Evolutionary conservation across 129 eudicot species (phyloP).

Genomic region (Mikania micrantha): DNA sequence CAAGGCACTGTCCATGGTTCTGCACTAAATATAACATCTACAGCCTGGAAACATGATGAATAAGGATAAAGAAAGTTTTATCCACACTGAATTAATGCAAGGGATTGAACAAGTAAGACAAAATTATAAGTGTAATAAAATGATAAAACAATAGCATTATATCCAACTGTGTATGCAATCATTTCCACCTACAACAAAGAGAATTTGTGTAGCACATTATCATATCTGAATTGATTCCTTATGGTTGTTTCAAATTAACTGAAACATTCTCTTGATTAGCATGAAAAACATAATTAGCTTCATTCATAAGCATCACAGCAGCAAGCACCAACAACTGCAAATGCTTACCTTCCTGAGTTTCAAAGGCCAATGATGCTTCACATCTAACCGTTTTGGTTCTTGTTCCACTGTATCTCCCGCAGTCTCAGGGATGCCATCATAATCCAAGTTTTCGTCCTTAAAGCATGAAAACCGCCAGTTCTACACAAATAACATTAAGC

Average conservation of each 20-base stretch:
- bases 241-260: background rate
- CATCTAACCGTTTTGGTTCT: slow-evolving; percentile 26
- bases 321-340: background rate
- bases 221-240: background rate
- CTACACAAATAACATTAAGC: slow-evolving; percentile 22
- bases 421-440: background rate
- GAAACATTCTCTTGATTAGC: background rate
- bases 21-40: slow-evolving; percentile 30
- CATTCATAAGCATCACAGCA: background rate
- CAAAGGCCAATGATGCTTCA: slow-evolving; percentile 28
- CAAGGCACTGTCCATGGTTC: slow-evolving; percentile 61
- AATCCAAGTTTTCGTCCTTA: slow-evolving; percentile 34
- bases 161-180: background rate
- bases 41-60: slow-evolving; percentile 31
- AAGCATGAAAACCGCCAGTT: slow-evolving; percentile 47
- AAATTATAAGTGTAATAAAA: background rate
- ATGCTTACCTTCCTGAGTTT: slow-evolving; percentile 33
- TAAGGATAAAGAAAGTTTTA: background rate
- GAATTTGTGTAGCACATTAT: background rate
- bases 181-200: background rate
- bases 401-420: slow-evolving; percentile 26
- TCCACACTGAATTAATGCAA: background rate
- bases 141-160: background rate
- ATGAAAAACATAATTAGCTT: background rate
- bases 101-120: background rate